Evolutionary conservation across 1,139 yeast species (phyloP).

Genomic region (Zygoascus sp.): DNA sequence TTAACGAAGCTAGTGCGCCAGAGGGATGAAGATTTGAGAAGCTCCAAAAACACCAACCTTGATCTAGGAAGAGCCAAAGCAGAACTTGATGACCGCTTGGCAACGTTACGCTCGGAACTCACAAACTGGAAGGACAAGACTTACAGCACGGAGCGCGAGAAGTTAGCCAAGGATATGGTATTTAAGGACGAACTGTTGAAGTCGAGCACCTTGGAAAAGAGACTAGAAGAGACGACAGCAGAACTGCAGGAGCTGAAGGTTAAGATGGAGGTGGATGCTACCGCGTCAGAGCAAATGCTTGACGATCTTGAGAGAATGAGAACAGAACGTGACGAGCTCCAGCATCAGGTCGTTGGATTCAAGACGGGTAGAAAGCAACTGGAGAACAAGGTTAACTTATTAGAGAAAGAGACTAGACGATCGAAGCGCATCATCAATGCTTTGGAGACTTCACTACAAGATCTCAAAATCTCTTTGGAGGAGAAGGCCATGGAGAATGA

Average conservation of each 20-base stretch:
- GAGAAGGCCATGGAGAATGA: constrained; percentile 38
- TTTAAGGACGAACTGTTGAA: constrained; percentile 6
- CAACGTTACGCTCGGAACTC: constrained; percentile 18
- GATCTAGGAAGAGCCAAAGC: constrained; percentile 20
- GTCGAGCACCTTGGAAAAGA: constrained; percentile 13
- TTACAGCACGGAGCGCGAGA: constrained; percentile 19
- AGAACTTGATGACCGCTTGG: constrained; percentile 17
- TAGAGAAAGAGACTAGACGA: constrained; percentile 30
- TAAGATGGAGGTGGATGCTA: constrained; percentile 11
- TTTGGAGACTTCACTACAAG: constrained; percentile 33
- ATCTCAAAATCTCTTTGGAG: constrained; percentile 35
- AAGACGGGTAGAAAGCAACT: constrained; percentile 27
- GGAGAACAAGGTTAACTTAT: constrained; percentile 27
- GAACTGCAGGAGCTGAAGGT: constrained; percentile 13
- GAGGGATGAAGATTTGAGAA: constrained; percentile 22
- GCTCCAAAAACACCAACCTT: constrained; percentile 18
- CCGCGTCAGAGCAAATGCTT: constrained; percentile 14
- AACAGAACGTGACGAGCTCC: constrained; percentile 29
- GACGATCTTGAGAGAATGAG: constrained; percentile 22
- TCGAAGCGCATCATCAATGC: constrained; percentile 26
- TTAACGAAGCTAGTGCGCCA: constrained; percentile 19
- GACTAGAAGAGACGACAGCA: constrained; percentile 14
- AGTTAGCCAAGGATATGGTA: constrained; percentile 18
- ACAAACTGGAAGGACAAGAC: constrained; percentile 19
- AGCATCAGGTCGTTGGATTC: constrained; percentile 27